phyloP scores from a whole-genome alignment of 1,284 basidiomycete genomes.

The Ustilago hordei region DNA sequence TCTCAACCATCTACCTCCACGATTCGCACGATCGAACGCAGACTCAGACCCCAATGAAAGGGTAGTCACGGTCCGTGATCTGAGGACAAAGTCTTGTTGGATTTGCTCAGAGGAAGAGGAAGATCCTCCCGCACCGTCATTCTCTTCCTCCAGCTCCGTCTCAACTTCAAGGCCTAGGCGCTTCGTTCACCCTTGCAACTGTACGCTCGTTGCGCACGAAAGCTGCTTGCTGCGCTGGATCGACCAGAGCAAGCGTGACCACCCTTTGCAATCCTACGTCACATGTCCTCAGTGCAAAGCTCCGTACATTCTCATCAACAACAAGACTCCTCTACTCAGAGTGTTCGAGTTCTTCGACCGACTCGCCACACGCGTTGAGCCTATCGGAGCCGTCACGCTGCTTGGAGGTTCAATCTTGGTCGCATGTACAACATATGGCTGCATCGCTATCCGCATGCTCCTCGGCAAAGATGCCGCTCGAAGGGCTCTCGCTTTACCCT shows the following conservation, averaged over 20 bases:
- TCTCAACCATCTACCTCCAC: constrained; percentile 28
- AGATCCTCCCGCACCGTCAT: constrained; percentile 20
- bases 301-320: constrained; percentile 52
- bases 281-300: constrained; percentile 59
- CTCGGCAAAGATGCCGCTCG: constrained; percentile 51
- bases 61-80: constrained; percentile 54
- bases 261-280: constrained; percentile 38
- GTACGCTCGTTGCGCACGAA: constrained; percentile 63
- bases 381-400: constrained; percentile 33
- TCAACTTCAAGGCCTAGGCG: constrained; percentile 17
- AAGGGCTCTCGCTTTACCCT: constrained; percentile 47
- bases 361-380: constrained; percentile 34
- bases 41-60: constrained; percentile 25
- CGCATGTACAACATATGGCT: constrained; percentile 54
- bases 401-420: constrained; percentile 44
- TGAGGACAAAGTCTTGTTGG: constrained; percentile 58
- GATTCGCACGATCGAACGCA: constrained; percentile 12
- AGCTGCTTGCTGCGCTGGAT: constrained; percentile 60
- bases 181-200: constrained; percentile 64
- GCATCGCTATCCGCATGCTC: constrained; percentile 53
- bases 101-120: constrained; percentile 63
- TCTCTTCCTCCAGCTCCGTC: background rate
- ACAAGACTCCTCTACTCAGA: constrained; percentile 41
- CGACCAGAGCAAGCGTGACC: constrained; percentile 43
- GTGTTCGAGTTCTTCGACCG: constrained; percentile 48